Percentiles rank a stretch among this genome's conserved stretches.
phyloP scores from a whole-genome alignment of 805 yeast species.

The Metschnikowia vanudenii region DNA sequence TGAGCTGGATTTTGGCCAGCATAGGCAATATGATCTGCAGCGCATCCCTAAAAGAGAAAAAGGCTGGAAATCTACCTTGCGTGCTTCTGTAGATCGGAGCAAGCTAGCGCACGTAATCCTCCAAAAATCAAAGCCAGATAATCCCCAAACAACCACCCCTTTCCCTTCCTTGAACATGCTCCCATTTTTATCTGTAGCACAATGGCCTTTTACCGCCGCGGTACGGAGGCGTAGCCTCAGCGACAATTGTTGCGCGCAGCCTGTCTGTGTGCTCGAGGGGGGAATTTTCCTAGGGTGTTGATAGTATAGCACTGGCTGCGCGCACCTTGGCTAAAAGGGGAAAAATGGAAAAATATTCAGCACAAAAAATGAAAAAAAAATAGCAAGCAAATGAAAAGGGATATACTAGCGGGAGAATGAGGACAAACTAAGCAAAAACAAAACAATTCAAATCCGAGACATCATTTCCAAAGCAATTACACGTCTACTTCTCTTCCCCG shows the following conservation, averaged over 20 bases:
- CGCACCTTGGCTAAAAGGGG: slow-evolving; percentile 6
- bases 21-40: background rate
- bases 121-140: too few relatives aligned
- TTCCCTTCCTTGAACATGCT: background rate
- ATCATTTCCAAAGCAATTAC: too few relatives aligned
- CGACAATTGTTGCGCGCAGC: slow-evolving; percentile 9
- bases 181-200: background rate
- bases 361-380: slow-evolving; percentile 5
- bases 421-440: background rate
- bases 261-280: slow-evolving; percentile 2
- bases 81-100: too few relatives aligned
- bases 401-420: background rate
- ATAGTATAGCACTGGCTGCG: slow-evolving; percentile 5
- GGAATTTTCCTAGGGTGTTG: background rate
- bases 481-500: too few relatives aligned
- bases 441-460: background rate
- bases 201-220: background rate
- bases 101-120: too few relatives aligned
- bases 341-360: slow-evolving; percentile 6
- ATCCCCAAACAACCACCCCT: too few relatives aligned
- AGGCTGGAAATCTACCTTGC: too few relatives aligned
- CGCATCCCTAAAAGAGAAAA: too few relatives aligned
- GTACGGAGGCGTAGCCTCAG: slow-evolving; percentile 4
- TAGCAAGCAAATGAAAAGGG: slow-evolving; percentile 2
- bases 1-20: background rate